Conservation (phyloP, 768 basidiomycete genomes). For the Lactarius tabidus region DNA sequence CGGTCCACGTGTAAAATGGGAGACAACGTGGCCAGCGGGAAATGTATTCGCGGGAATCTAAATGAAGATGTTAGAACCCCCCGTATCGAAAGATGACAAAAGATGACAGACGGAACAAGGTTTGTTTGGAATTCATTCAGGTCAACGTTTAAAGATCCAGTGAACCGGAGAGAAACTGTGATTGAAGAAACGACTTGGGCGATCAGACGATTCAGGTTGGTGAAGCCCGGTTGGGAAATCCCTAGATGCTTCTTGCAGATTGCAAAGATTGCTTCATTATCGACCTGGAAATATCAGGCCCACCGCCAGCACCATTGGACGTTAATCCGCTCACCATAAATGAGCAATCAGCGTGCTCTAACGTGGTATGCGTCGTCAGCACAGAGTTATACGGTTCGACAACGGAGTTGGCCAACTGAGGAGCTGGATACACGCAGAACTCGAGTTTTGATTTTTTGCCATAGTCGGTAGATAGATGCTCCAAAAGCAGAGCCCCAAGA, state of each 20-base stretch:
- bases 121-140: conserved; percentile 70
- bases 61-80: not conserved
- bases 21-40: conserved; percentile 62
- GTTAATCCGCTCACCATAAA: conserved; percentile 70
- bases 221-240: conserved; percentile 53
- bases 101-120: conserved; percentile 45
- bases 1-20: conserved; percentile 59
- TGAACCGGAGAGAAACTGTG: conserved; percentile 51
- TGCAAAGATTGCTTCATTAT: conserved; percentile 66
- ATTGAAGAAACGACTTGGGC: conserved; percentile 54
- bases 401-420: conserved; percentile 88
- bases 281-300: conserved; percentile 30
- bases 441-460: conserved; percentile 99
- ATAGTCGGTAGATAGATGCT: conserved; percentile 95
- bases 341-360: conserved; percentile 99
- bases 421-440: conserved; percentile 95
- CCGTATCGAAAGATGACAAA: conserved; percentile 21
- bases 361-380: conserved; percentile 95
- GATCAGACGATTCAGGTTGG: conserved; percentile 62
- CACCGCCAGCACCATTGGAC: not conserved
- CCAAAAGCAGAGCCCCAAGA: conserved; percentile 94
- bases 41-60: conserved; percentile 60
- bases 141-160: conserved; percentile 62
- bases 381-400: conserved; percentile 99
- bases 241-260: conserved; percentile 55